Conservation (phyloP, 202 grass and related monocot genomes). For the Panicum hallii region DNA sequence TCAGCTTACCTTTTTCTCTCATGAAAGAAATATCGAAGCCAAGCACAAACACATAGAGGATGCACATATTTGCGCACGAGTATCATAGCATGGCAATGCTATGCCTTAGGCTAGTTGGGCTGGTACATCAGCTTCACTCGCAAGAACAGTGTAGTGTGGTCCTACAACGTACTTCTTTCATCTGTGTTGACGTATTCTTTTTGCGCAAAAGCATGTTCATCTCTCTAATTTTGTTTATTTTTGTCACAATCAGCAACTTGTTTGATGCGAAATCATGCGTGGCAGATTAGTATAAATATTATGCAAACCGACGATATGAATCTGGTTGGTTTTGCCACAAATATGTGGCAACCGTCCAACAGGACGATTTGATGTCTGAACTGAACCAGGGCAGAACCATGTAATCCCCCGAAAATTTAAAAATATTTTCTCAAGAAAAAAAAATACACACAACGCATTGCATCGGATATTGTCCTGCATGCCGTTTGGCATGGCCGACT, state of each 20-base stretch:
- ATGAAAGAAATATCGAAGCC: neutral
- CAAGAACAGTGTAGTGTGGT: neutral
- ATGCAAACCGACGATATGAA: neutral
- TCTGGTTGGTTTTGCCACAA: neutral
- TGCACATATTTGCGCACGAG: neutral
- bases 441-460: neutral
- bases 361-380: constrained; percentile 38
- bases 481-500: constrained; percentile 15
- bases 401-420: neutral
- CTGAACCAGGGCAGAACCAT: neutral
- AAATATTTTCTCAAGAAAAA: neutral
- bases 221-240: neutral
- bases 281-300: constrained; percentile 8
- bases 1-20: neutral
- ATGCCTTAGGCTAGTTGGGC: neutral
- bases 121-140: neutral
- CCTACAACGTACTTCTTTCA: neutral
- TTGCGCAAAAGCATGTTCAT: neutral
- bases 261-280: neutral
- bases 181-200: neutral
- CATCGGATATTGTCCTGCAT: constrained; percentile 33
- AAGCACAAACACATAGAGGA: neutral
- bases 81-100: too few relatives aligned
- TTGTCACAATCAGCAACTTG: constrained; percentile 1
- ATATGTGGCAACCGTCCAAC: constrained; percentile 14